Conservation (phyloP, 768 basidiomycete species). For the Tricholoma bakamatsutake region DNA sequence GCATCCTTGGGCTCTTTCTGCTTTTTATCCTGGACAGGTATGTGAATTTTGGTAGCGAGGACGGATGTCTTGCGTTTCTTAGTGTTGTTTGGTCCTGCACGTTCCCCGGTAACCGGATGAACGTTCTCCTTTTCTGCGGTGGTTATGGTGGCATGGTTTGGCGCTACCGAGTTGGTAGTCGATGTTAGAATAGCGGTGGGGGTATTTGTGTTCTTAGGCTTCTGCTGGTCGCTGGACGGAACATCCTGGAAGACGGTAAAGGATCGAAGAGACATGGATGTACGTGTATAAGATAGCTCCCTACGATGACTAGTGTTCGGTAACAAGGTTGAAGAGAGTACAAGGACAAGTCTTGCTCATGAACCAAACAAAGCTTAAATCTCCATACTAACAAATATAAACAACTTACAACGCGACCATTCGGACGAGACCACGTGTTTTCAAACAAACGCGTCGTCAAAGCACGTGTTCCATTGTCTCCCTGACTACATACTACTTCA, state of each 20-base stretch:
- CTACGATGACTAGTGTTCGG: slow-evolving; percentile 4
- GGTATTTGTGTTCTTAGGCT: slow-evolving; percentile 23
- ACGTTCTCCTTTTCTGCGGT: slow-evolving; percentile 73
- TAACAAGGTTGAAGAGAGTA: slow-evolving; percentile 1
- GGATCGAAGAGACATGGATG: slow-evolving; percentile 47
- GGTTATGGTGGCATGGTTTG: slow-evolving; percentile 25
- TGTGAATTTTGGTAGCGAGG: slow-evolving; percentile 47
- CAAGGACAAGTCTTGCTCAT: slow-evolving; percentile 10
- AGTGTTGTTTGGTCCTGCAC: slow-evolving; percentile 32
- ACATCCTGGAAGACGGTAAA: slow-evolving; percentile 64
- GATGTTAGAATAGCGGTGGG: slow-evolving; percentile 22
- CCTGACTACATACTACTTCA: no score
- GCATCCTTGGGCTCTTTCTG: slow-evolving; percentile 40
- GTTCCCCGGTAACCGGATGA: slow-evolving; percentile 68
- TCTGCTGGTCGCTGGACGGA: slow-evolving; percentile 30
- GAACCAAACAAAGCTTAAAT: slow-evolving; percentile 17
- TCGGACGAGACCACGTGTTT: not conserved
- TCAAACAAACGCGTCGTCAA: not conserved
- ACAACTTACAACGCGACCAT: slow-evolving; percentile 1
- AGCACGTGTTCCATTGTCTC: not conserved
- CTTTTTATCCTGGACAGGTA: slow-evolving; percentile 33
- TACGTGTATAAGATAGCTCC: not conserved
- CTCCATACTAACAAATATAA: not conserved
- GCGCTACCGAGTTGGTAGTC: slow-evolving; percentile 13
- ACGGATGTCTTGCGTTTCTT: slow-evolving; percentile 66